Conservation (phyloP, 1,139 yeast genomes). For the Petasospora fabianii region DNA sequence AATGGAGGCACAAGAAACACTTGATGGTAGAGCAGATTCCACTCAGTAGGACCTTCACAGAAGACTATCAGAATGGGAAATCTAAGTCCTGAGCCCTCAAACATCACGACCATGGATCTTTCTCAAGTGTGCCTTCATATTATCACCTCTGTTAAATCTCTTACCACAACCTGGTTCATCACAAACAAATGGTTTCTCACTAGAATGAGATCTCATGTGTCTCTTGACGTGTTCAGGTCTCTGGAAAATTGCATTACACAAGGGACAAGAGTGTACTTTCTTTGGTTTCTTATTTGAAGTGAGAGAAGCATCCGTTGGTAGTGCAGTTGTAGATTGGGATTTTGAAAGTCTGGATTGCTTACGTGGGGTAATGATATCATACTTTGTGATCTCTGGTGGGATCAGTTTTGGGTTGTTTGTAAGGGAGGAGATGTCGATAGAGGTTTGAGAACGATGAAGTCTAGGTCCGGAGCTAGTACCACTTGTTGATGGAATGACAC, state of each 20-base stretch:
- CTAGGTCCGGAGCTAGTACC: not conserved
- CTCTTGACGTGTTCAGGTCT: constrained; percentile 91
- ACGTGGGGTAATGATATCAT: constrained; percentile 24
- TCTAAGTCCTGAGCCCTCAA: too few relatives aligned
- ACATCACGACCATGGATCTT: constrained; percentile 45
- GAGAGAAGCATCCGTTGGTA: not conserved
- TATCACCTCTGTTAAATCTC: constrained; percentile 69
- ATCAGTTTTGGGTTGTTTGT: constrained; percentile 9
- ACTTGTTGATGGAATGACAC: not conserved
- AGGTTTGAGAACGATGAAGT: constrained; percentile 26
- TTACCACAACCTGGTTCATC: constrained; percentile 71
- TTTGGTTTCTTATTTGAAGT: constrained; percentile 44
- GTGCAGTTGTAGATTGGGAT: constrained; percentile 18
- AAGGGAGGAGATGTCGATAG: constrained; percentile 23
- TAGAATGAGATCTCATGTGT: constrained; percentile 82
- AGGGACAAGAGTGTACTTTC: constrained; percentile 70
- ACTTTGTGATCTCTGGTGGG: constrained; percentile 24
- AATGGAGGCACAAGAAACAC: not conserved
- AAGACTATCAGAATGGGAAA: too few relatives aligned
- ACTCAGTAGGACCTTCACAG: too few relatives aligned
- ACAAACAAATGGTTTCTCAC: constrained; percentile 83
- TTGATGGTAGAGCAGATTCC: too few relatives aligned
- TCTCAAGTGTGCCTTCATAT: constrained; percentile 63
- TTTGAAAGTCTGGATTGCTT: constrained; percentile 14
- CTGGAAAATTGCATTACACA: constrained; percentile 72